phyloP scores from a whole-genome alignment of 352 stramenopile genomes.

The Phytophthora parvispora region DNA sequence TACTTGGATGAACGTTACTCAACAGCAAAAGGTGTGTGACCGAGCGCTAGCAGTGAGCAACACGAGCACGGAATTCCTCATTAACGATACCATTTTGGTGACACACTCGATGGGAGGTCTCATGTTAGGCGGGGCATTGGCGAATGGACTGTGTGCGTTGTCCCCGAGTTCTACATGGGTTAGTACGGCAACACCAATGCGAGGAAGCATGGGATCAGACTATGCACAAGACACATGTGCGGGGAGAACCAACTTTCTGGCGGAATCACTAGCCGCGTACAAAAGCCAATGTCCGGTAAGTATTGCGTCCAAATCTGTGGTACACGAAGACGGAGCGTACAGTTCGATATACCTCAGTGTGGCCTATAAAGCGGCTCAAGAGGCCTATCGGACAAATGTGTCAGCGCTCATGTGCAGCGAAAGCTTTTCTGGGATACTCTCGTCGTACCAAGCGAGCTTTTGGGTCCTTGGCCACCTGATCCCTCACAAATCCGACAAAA shows the following conservation, averaged over 20 bases:
- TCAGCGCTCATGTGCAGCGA: conserved; percentile 44
- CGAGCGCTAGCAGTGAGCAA: conserved; percentile 19
- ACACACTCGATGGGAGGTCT: conserved; percentile 34
- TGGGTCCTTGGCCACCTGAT: conserved; percentile 28
- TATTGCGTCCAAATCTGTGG: conserved; percentile 22
- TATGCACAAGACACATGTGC: conserved; percentile 19
- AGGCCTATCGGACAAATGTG: conserved; percentile 34
- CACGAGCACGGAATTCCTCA: conserved; percentile 8
- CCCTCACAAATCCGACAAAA: conserved; percentile 35
- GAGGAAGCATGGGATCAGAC: conserved; percentile 30
- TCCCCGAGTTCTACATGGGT: conserved; percentile 37
- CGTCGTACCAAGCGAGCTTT: conserved; percentile 26
- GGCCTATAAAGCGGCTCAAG: conserved; percentile 27
- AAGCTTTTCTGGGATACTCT: conserved; percentile 37
- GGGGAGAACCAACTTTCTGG: conserved; percentile 7
- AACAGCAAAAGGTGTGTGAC: conserved; percentile 29
- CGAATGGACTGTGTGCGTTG: conserved; percentile 23
- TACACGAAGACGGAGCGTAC: conserved; percentile 35
- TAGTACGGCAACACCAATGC: conserved; percentile 32
- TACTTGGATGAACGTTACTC: conserved; percentile 19
- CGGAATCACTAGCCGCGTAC: conserved; percentile 11
- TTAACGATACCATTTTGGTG: conserved; percentile 29
- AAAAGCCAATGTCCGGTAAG: conserved; percentile 22
- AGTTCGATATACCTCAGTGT: conserved; percentile 1
- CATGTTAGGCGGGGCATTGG: conserved; percentile 28